Evolutionary conservation across 228 moss, liverwort and hornwort species (phyloP).

Genomic region (Sphagnum magellanicum): DNA sequence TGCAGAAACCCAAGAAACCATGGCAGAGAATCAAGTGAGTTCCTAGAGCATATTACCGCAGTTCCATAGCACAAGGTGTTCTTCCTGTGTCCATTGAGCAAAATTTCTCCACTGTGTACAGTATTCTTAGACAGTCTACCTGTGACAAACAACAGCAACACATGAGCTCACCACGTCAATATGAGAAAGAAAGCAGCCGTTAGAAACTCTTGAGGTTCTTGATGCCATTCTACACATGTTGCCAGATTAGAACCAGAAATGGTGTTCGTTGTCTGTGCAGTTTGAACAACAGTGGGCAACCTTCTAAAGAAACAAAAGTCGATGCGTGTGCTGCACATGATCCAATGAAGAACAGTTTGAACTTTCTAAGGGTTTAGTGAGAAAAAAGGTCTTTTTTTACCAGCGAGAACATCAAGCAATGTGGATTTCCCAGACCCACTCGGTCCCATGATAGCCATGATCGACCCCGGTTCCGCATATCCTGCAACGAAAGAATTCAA

Average conservation of each 20-base stretch:
- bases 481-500: constrained; percentile 12
- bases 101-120: constrained; percentile 43
- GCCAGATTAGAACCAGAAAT: neutral
- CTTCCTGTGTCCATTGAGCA: constrained; percentile 50
- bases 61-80: constrained; percentile 51
- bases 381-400: constrained; percentile 5
- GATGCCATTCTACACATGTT: neutral
- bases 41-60: constrained; percentile 24
- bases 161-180: neutral
- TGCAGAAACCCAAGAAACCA: neutral
- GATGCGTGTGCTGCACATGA: neutral
- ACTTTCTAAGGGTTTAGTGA: neutral
- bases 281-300: too few species aligned
- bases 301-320: neutral
- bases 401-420: constrained; percentile 41
- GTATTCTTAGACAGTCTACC: constrained; percentile 56
- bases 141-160: constrained; percentile 14
- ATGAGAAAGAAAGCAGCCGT: neutral
- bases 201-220: neutral
- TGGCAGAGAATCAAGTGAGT: neutral
- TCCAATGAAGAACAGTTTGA: neutral
- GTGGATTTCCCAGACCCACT: constrained; percentile 50
- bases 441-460: constrained; percentile 51
- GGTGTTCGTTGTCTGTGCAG: neutral
- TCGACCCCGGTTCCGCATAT: constrained; percentile 49